phyloP scores from a whole-genome alignment of 306 rosid species.

The Cucumis hystrix region DNA sequence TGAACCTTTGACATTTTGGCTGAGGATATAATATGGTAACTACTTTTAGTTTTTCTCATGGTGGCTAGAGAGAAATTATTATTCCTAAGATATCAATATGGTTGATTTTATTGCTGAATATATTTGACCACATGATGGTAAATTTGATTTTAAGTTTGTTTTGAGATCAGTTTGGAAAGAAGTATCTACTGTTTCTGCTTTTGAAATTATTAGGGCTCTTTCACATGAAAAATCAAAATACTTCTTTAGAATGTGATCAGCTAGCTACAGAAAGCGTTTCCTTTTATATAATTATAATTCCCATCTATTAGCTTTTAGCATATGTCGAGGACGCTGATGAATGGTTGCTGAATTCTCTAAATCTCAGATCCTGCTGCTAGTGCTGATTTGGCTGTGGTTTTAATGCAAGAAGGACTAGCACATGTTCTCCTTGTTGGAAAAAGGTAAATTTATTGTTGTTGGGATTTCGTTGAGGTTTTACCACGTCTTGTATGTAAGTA shows the following conservation, averaged over 20 bases:
- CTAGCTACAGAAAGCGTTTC: neutral
- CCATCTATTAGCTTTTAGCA: neutral
- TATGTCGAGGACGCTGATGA: neutral
- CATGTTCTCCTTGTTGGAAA: slow-evolving; percentile 82
- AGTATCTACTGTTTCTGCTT: neutral
- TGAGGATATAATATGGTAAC: neutral
- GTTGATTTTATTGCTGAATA: neutral
- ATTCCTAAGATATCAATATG: neutral
- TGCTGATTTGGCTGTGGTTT: slow-evolving; percentile 92
- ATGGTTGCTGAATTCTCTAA: slow-evolving; percentile 6
- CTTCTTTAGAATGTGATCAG: neutral
- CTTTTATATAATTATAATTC: neutral
- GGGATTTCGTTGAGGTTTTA: neutral
- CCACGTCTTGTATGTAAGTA: neutral
- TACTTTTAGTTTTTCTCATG: neutral
- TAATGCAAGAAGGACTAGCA: slow-evolving; percentile 99
- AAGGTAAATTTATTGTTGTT: slow-evolving; percentile 35
- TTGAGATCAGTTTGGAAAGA: neutral
- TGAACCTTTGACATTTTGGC: neutral
- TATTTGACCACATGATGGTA: neutral
- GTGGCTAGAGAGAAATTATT: neutral
- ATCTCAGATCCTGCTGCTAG: slow-evolving; percentile 83
- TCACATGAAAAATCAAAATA: neutral
- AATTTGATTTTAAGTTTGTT: neutral
- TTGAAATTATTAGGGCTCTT: neutral